Base-by-base conservation (phyloP, 306 rosid genomes). In the Cyamopsis tetragonoloba region DNA sequence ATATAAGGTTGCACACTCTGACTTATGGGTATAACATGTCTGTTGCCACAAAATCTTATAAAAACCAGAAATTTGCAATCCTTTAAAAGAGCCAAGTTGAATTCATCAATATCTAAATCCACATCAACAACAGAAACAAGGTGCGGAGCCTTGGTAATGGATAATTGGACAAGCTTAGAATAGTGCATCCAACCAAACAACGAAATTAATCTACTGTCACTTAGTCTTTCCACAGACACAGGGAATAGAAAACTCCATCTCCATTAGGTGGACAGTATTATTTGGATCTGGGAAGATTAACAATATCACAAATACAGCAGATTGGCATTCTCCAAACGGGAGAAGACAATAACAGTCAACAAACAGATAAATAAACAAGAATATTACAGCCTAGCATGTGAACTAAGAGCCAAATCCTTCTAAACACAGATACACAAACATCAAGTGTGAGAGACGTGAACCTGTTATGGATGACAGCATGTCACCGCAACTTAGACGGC, bases 401-500 rank as follows among this genome's bases (percentile, higher is more conserved):
- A 44, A 27, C 35, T 60, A 68, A 57, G 15, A 47, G 26, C 46
- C 76, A 71, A 49, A 75, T 31, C 46, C 61, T 63, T 68, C 7
- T 14, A 42, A 53, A 41, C 4, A 48, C 32, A 4, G 54, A 24
- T 32, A 26, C 44, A 46, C 15, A 18, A 17, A 13, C 48, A 37
- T 38, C 22, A 41, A 63, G 51, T 7, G 72, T 19, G 43, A 22
- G 44, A 37, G 66, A 59, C 31, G 48, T 34, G 74, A 79, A 87
- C 98, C 98, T 89, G 98, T 93, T 66, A 93, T 80, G 68, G 91
- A 70, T 75, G 86, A 56, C 11, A 93, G 85, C 89, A 89, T 44
- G 87, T 86, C 88, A 71, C 39, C 66, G 83, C 98, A 89, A 73
- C 90, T 83, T 37, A 86, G 24, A 59, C 46, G 85, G 50, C 83